phyloP scores from a whole-genome alignment of 1,139 yeast genomes.

The Saccharomyces hybrid region DNA sequence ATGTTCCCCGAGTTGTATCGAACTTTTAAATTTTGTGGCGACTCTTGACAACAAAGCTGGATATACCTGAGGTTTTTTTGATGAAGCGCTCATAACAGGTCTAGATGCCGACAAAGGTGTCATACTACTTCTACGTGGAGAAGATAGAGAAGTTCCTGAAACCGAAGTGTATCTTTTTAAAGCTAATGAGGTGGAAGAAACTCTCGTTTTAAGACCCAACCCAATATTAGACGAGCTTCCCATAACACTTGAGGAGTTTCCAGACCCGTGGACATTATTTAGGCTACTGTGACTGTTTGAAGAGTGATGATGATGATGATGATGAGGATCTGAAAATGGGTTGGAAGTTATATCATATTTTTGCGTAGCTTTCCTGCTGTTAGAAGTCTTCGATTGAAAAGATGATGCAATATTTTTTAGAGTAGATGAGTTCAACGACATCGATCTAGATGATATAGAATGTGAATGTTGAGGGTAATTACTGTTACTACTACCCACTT shows the following conservation, averaged over 20 bases:
- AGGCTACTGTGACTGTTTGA: background rate
- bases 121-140: constrained; percentile 5
- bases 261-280: background rate
- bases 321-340: constrained; percentile 12
- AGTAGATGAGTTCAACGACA: constrained; percentile 33
- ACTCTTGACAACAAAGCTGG: constrained; percentile 87
- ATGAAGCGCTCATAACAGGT: constrained; percentile 22
- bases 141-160: constrained; percentile 31
- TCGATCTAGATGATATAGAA: constrained; percentile 22
- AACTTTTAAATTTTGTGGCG: constrained; percentile 68
- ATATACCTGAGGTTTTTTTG: constrained; percentile 41
- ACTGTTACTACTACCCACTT: background rate
- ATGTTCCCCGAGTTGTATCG: constrained; percentile 65
- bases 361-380: constrained; percentile 39
- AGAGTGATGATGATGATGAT: background rate
- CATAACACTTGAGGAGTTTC: background rate
- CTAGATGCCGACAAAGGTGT: constrained; percentile 22
- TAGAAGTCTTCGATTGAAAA: constrained; percentile 32
- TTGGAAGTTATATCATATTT: constrained; percentile 32
- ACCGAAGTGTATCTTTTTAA: constrained; percentile 22
- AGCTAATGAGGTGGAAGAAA: constrained; percentile 8
- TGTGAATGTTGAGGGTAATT: constrained; percentile 6
- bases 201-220: constrained; percentile 33
- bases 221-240: constrained; percentile 19
- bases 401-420: constrained; percentile 30